Percentiles rank a stretch among this genome's conserved stretches.
Conservation (phyloP, 345 rosid genomes). For the Geranium rotundifolium region DNA sequence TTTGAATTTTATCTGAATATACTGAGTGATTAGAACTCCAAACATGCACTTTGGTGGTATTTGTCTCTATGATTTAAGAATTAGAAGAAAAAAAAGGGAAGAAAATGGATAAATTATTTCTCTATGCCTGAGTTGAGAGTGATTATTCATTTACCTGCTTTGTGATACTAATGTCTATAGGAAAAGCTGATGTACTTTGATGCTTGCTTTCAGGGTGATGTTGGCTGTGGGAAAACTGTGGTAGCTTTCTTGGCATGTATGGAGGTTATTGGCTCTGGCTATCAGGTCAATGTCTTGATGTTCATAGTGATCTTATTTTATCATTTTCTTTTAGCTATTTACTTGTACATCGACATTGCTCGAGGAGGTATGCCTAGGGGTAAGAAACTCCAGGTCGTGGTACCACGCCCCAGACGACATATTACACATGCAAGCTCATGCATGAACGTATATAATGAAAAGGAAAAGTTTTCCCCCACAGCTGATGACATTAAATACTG, state of each 20-base stretch:
- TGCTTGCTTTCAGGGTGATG: conserved; percentile 63
- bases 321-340: not conserved
- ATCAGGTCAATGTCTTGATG: conserved; percentile 52
- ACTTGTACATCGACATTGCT: not conserved
- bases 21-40: too few species aligned
- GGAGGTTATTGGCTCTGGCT: conserved; percentile 90
- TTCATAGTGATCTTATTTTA: not conserved
- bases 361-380: not conserved
- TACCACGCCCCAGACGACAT: too few species aligned
- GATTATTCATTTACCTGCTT: too few species aligned
- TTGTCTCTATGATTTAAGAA: not conserved
- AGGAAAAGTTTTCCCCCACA: not conserved
- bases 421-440: too few species aligned
- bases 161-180: not conserved
- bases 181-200: conserved; percentile 4
- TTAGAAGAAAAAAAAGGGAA: too few species aligned
- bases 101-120: too few species aligned
- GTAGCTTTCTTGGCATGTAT: conserved; percentile 94
- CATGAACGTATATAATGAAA: not conserved
- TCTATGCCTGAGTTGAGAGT: too few species aligned
- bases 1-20: conserved; percentile 5
- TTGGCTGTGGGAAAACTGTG: conserved; percentile 95
- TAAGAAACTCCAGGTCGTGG: too few species aligned
- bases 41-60: not conserved
- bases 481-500: not conserved